Evolutionary conservation across 495 filamentous ascomycete species (phyloP), one percentile per base, ranked within the genome.

Genomic region (Aspergillus avenaceus): DNA sequence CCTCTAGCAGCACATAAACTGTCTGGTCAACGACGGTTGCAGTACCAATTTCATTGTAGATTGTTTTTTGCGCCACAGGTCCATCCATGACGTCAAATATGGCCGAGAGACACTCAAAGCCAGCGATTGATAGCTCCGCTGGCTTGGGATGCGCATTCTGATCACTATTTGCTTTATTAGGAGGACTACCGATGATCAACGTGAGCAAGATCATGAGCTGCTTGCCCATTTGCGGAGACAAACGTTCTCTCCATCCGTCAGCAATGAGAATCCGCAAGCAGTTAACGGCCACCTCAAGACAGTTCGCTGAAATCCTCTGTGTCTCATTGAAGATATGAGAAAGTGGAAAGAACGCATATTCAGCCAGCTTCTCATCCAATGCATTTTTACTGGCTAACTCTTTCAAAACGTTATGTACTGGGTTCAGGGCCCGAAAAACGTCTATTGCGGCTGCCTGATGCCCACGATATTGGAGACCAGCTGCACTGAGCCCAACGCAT

Each of bases 291-390:
- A 85, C 57, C 65, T 99, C 93, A 4, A 92, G 64, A 19, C 87
- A 82, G 26, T 80, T 79, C 24, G 86, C 78, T 5, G 95, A 81
- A 26, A 91, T 75, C 24, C 76, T 74, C 53, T 90, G 81, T 43
- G 84, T 84, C 43, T 83, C 77, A 47, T 87, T 84, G 55, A 99
- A 85, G 41, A 97, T 82, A 52, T 95, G 86, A 2, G 88, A 89
- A 0, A 99, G 70, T 0, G 93, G 93, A 56, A 96, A 93, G 75
- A 97, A 97, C 55, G 86, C 80, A 72, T 96, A 99, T 64, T 97
- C 90, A 7, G 91, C 93, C 22, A 97, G 71, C 64, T 89, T 90
- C 45, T 82, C 75, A 61, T 96, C 89, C 9, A 97, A 71, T 0
- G 76, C 70, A 27, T 78, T 71, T 41, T 72, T 69, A 38, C 52